Evolutionary conservation across 768 basidiomycete genomes (phyloP).

Genomic region (Leucocoprinus birnbaumii): DNA sequence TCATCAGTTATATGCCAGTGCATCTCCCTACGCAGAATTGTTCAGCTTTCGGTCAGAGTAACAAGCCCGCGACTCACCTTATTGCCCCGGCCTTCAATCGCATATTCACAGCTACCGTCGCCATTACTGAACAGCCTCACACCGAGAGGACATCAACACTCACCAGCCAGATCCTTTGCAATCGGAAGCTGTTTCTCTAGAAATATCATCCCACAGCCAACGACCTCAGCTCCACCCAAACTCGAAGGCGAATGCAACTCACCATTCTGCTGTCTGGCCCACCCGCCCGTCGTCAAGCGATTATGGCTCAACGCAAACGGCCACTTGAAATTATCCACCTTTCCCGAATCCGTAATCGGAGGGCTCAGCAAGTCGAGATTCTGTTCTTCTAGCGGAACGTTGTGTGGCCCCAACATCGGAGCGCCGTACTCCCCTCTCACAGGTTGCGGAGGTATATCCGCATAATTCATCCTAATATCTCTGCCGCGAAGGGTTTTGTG

Average conservation of each 20-base stretch:
- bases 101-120: slow-evolving; percentile 45
- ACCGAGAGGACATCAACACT: not conserved
- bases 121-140: not conserved
- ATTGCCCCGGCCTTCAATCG: slow-evolving; percentile 51
- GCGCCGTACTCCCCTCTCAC: slow-evolving; percentile 43
- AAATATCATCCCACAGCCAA: not conserved
- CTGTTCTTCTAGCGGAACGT: slow-evolving; percentile 50
- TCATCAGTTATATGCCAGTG: slow-evolving; percentile 57
- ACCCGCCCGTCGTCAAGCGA: slow-evolving; percentile 59
- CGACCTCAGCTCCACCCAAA: not conserved
- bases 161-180: slow-evolving; percentile 39
- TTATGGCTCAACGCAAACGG: slow-evolving; percentile 60
- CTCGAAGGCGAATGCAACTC: slow-evolving; percentile 12
- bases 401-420: slow-evolving; percentile 53
- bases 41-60: slow-evolving; percentile 4
- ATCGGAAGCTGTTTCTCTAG: slow-evolving; percentile 47
- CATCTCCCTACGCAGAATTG: slow-evolving; percentile 34
- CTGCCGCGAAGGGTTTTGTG: too few relatives aligned
- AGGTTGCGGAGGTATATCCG: slow-evolving; percentile 29
- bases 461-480: too few relatives aligned
- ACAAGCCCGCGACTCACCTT: slow-evolving; percentile 26
- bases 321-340: slow-evolving; percentile 60
- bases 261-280: slow-evolving; percentile 65
- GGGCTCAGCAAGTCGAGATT: slow-evolving; percentile 58
- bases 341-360: slow-evolving; percentile 60